Conservation (phyloP, 768 basidiomycete species). For the Boletus rubropictus region DNA sequence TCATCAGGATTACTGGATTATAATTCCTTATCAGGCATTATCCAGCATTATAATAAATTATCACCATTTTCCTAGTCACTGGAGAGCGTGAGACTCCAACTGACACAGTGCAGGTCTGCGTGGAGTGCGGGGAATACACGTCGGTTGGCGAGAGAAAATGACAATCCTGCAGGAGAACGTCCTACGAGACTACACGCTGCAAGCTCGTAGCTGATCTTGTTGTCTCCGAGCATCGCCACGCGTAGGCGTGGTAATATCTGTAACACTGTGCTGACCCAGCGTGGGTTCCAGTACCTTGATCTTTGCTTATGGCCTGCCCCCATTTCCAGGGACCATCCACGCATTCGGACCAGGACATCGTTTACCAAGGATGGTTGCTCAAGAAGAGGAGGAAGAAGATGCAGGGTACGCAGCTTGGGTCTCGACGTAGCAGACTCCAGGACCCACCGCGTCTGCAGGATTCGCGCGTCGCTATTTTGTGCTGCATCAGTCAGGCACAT, state of each 20-base stretch:
- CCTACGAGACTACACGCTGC: constrained; percentile 3
- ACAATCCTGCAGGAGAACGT: not conserved
- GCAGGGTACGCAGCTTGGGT: constrained; percentile 52
- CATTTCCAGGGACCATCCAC: not conserved
- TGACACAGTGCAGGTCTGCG: not conserved
- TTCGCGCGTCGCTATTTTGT: constrained; percentile 83
- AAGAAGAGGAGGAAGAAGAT: constrained; percentile 86
- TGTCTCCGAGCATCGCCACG: constrained; percentile 11
- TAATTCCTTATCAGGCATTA: no score
- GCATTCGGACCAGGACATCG: constrained; percentile 23
- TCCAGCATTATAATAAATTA: no score
- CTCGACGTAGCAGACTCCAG: not conserved
- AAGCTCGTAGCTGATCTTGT: not conserved
- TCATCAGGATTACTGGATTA: no score
- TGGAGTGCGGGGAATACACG: not conserved
- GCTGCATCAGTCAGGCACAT: constrained; percentile 58
- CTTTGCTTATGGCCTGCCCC: constrained; percentile 10
- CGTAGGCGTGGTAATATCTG: not conserved
- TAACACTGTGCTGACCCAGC: not conserved
- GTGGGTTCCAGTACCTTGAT: not conserved
- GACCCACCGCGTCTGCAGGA: constrained; percentile 38
- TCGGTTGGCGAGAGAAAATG: constrained; percentile 9
- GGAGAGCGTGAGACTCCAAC: constrained; percentile 19
- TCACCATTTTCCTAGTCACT: no score
- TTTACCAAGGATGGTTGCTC: constrained; percentile 73